Base-by-base conservation (phyloP, 495 filamentous ascomycete species). In the Apodospora peruviana region DNA sequence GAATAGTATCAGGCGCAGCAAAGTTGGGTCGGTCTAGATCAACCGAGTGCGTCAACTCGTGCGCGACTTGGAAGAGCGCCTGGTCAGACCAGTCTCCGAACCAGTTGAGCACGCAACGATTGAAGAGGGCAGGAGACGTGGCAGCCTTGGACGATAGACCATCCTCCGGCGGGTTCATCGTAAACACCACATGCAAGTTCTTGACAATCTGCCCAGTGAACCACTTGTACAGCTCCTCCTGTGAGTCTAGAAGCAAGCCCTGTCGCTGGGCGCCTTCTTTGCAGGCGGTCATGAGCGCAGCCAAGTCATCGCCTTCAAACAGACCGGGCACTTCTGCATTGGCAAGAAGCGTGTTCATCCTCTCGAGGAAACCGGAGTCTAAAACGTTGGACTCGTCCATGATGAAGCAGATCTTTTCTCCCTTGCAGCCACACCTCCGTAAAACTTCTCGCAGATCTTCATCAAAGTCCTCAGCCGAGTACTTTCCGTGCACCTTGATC, bases 11-110 rank as follows among this genome's bases (percentile, higher is more conserved):
- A 10, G 93, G 91, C n/a, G 93, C 86, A 36, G 73, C 64, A 60
- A 88, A 97, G 59, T 83, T 86, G 27, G 86, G 73, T 44, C 89
- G 85, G 62, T 97, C 91, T 34, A 99, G 78, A 66, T 99, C 93
- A 39, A 97, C 82, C 7, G 90, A 91, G 55, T 95, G 89, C 3
- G 94, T 99, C 43, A 99, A 77, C 67, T 99, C 93, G 41, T 87
- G 87, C 19, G 86, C 93, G 48, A 99, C 94, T 69, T 97, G 94
- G 85, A 94, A 99, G 34, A 99, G 82, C 19, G 93, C 94, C 65
- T 97, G 94, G 65, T 97, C 93, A 7, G 93, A 97, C 93, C 93
- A 99, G 71, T 99, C 93, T 40, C 93, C 93, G 66, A 97, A 96
- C 93, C 93, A 99, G 71, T 99, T 99, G 45, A 99, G 83, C 37